phyloP scores from a whole-genome alignment of 2,329 filamentous ascomycete genomes.

The Fusarium oxysporum region DNA sequence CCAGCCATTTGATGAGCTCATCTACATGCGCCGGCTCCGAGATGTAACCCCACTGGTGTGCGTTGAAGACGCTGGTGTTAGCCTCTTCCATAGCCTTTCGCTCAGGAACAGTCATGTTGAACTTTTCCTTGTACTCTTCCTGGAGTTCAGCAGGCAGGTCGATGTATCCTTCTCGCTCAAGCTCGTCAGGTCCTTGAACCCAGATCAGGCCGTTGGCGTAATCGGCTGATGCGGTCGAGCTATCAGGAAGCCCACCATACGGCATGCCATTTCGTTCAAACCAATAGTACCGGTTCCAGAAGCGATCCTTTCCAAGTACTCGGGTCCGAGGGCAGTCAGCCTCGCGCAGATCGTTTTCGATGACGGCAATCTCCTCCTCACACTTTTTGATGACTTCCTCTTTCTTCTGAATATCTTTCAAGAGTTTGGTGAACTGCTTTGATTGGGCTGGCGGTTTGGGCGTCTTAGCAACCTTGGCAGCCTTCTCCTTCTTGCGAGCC shows the following conservation, averaged over 20 bases:
- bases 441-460: slow-evolving; percentile 79
- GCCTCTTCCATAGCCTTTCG: slow-evolving; percentile 90
- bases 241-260: slow-evolving; percentile 86
- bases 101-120: slow-evolving; percentile 85
- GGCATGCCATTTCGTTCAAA: slow-evolving; percentile 99
- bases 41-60: slow-evolving; percentile 91
- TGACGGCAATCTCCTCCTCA: slow-evolving; percentile 84
- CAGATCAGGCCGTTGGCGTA: slow-evolving; percentile 97
- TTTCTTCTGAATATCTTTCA: slow-evolving; percentile 90
- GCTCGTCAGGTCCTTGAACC: slow-evolving; percentile 93
- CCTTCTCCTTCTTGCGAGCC: slow-evolving; percentile 67
- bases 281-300: slow-evolving; percentile 99
- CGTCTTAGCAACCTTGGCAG: slow-evolving; percentile 72
- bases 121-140: slow-evolving; percentile 79
- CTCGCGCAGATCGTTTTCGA: slow-evolving; percentile 93
- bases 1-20: slow-evolving; percentile 86
- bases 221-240: slow-evolving; percentile 85
- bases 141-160: slow-evolving; percentile 78
- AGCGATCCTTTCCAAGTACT: slow-evolving; percentile 91
- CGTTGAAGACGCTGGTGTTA: slow-evolving; percentile 78
- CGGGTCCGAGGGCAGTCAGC: slow-evolving; percentile 92
- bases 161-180: slow-evolving; percentile 88
- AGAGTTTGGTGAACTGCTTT: slow-evolving; percentile 87
- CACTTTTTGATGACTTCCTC: slow-evolving; percentile 82
- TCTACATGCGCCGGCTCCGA: slow-evolving; percentile 84